Evolutionary conservation across 164 flowering plant species (phyloP).

Genomic region (Vitis vinifera): DNA sequence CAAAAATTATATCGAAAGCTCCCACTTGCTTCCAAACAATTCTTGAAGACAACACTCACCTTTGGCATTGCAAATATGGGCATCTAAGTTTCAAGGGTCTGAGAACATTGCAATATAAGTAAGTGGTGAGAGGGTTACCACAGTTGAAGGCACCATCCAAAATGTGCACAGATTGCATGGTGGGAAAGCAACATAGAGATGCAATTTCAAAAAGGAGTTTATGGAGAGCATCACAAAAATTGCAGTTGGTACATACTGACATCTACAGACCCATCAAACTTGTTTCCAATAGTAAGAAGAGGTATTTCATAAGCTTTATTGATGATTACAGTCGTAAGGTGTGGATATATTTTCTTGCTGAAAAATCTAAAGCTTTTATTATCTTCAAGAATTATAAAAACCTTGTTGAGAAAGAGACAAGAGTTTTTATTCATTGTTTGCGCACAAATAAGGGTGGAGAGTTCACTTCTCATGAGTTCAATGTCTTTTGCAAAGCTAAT

Average conservation of each 20-base stretch:
- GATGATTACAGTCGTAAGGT: neutral
- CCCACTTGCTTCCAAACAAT: no score
- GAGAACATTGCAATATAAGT: neutral
- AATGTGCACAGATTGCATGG: neutral
- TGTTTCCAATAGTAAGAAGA: neutral
- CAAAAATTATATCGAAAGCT: no score
- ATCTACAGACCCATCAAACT: constrained; percentile 12
- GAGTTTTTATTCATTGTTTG: neutral
- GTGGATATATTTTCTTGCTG: neutral
- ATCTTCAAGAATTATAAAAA: no score
- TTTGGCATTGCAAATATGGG: neutral
- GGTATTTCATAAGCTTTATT: neutral
- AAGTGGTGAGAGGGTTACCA: constrained; percentile 8
- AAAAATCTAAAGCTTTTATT: neutral
- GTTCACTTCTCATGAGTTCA: neutral
- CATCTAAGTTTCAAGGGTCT: constrained; percentile 9
- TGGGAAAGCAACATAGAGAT: constrained; percentile 7
- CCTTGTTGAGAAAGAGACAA: no score
- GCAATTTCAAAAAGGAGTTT: neutral
- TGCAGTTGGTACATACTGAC: constrained; percentile 12
- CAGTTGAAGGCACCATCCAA: neutral
- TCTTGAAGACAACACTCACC: no score
- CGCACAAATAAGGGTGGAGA: neutral
- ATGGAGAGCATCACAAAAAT: constrained; percentile 10
- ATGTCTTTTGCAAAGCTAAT: no score